phyloP scores from a whole-genome alignment of 106 monocot species.

The Apostasia shenzhenica region DNA sequence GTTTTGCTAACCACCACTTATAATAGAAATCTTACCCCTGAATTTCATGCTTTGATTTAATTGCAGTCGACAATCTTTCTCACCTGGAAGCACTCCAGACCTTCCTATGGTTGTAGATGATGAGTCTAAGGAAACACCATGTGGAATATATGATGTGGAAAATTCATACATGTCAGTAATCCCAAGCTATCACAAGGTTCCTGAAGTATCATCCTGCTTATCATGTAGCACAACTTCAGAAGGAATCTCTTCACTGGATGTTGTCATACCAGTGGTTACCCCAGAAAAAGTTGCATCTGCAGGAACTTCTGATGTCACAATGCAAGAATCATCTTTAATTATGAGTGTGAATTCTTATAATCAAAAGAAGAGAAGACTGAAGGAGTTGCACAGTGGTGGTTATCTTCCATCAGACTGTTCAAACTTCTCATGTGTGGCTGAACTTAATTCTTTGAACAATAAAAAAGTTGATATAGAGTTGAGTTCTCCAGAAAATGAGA shows the following conservation, averaged over 20 bases:
- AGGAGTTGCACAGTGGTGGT: constrained; percentile 13
- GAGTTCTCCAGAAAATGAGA: background rate
- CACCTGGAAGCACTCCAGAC: constrained; percentile 16
- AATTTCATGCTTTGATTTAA: background rate
- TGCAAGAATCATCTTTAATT: constrained; percentile 41
- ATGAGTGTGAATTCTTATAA: constrained; percentile 61
- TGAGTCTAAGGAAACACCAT: background rate
- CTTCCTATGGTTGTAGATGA: background rate
- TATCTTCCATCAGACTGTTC: constrained; percentile 15
- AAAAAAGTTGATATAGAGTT: background rate
- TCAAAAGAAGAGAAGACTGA: constrained; percentile 54
- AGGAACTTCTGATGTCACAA: constrained; percentile 15
- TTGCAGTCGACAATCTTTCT: background rate
- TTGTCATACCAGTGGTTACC: constrained; percentile 13
- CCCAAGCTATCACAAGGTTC: constrained; percentile 3
- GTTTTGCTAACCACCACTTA: too few relatives aligned
- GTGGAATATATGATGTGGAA: background rate
- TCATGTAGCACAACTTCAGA: constrained; percentile 28
- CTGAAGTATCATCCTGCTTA: constrained; percentile 10
- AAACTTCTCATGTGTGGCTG: constrained; percentile 10
- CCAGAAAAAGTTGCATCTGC: constrained; percentile 30
- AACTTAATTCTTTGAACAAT: constrained; percentile 11
- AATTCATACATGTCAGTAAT: constrained; percentile 5
- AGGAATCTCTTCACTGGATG: constrained; percentile 18
- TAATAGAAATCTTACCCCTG: too few relatives aligned